A percentile compares a stretch with the other conserved stretches of the same genome.
phyloP scores from a whole-genome alignment of 805 yeast species.

The Suhomyces sp. region DNA sequence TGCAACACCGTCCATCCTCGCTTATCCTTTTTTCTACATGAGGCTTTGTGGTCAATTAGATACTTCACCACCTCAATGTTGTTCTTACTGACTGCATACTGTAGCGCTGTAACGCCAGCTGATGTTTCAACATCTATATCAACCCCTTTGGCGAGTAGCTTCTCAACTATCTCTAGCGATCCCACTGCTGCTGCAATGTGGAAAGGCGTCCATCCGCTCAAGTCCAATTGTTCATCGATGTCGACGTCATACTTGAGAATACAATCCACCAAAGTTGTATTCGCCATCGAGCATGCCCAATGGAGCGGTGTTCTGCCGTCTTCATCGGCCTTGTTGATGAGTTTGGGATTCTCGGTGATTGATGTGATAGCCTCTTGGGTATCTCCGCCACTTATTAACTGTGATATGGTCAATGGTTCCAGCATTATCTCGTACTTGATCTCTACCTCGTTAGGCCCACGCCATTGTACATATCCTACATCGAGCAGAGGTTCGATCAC shows the following conservation, averaged over 20 bases:
- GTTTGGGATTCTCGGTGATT: slow-evolving; percentile 39
- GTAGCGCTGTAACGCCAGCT: slow-evolving; percentile 74
- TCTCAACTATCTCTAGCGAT: slow-evolving; percentile 47
- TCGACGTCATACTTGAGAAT: slow-evolving; percentile 42
- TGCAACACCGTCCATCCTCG: slow-evolving; percentile 67
- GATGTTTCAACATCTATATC: slow-evolving; percentile 54
- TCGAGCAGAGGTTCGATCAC: neutral
- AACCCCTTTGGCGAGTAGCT: slow-evolving; percentile 47
- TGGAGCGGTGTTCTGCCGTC: slow-evolving; percentile 82
- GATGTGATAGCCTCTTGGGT: neutral
- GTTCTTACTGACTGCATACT: slow-evolving; percentile 71
- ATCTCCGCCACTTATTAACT: neutral
- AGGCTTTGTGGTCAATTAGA: slow-evolving; percentile 58
- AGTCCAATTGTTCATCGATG: slow-evolving; percentile 66
- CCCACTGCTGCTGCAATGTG: slow-evolving; percentile 84
- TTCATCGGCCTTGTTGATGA: slow-evolving; percentile 50
- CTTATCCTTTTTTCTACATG: slow-evolving; percentile 64
- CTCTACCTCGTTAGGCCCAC: neutral
- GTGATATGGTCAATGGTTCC: neutral
- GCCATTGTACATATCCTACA: neutral
- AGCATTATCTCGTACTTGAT: neutral
- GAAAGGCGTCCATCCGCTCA: slow-evolving; percentile 83
- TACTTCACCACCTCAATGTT: slow-evolving; percentile 51
- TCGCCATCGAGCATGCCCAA: slow-evolving; percentile 78
- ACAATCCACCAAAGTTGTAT: slow-evolving; percentile 50